Evolutionary conservation across 352 stramenopile species (phyloP).

Genomic region (Pythium sukuiense): DNA sequence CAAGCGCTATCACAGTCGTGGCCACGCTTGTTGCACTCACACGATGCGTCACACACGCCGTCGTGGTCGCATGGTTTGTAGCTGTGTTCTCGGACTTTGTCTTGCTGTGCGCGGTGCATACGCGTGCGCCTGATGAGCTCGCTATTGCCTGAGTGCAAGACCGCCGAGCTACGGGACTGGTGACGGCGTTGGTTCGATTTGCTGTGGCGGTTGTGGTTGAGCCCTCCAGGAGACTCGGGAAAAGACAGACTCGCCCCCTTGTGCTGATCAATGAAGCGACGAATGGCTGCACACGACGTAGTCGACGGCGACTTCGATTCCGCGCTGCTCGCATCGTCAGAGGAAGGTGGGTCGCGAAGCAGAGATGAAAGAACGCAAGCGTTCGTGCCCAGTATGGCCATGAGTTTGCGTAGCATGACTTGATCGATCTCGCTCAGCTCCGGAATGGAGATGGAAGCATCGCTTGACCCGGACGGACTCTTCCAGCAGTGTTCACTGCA

Average conservation of each 20-base stretch:
- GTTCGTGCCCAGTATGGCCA: conserved; percentile 38
- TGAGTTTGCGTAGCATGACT: conserved; percentile 56
- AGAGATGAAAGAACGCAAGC: conserved; percentile 17
- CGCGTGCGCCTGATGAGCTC: conserved; percentile 39
- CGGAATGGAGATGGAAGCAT: background rate
- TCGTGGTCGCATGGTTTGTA: conserved; percentile 68
- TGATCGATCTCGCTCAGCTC: conserved; percentile 34
- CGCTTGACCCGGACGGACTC: background rate
- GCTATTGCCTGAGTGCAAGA: conserved; percentile 30
- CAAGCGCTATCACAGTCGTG: conserved; percentile 68
- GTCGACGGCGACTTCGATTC: background rate
- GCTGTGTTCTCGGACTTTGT: conserved; percentile 50
- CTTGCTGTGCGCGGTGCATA: conserved; percentile 36
- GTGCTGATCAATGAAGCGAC: conserved; percentile 17
- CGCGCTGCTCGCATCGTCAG: background rate
- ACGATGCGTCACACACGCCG: conserved; percentile 49
- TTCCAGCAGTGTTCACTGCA: conserved; percentile 53
- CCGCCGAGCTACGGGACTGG: conserved; percentile 10
- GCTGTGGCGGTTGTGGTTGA: conserved; percentile 1
- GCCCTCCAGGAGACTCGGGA: background rate
- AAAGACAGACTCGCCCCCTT: conserved; percentile 2
- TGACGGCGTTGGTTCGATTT: conserved; percentile 15
- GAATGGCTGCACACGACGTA: conserved; percentile 14
- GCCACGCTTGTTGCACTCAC: conserved; percentile 49
- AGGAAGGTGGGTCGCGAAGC: background rate